Percentiles rank a stretch among this genome's conserved stretches.
Conservation (phyloP, 2,329 filamentous ascomycete species). For the Erysiphe pulchra region DNA sequence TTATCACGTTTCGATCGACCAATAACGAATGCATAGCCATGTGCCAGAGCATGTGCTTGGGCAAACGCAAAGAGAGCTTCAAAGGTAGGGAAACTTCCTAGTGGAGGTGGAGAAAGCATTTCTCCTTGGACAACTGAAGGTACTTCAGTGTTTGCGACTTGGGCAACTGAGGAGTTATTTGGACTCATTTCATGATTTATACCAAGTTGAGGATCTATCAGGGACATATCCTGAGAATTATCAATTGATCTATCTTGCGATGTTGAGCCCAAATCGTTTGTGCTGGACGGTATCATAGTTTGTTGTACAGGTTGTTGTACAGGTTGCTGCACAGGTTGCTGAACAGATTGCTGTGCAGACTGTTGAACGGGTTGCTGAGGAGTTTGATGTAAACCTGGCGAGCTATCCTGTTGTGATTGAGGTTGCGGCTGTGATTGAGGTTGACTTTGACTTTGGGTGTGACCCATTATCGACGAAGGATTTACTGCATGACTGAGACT, state of each 20-base stretch:
- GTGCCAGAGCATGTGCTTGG: constrained; percentile 36
- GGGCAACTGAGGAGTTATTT: constrained; percentile 5
- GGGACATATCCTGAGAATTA: constrained; percentile 10
- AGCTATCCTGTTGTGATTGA: constrained; percentile 5
- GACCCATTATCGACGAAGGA: constrained; percentile 6
- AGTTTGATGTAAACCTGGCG: constrained; percentile 9
- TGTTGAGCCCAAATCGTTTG: constrained; percentile 4
- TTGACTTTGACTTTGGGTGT: constrained; percentile 6
- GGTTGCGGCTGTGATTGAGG: not conserved
- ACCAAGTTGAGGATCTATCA: constrained; percentile 13
- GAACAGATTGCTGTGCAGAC: not conserved
- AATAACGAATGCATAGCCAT: constrained; percentile 43
- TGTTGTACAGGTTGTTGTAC: constrained; percentile 3
- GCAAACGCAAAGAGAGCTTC: constrained; percentile 39
- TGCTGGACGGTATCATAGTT: constrained; percentile 9
- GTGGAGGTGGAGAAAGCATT: constrained; percentile 22
- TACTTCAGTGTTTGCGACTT: not conserved
- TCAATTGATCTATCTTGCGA: constrained; percentile 8
- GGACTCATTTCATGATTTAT: constrained; percentile 10
- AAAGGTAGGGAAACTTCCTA: constrained; percentile 36
- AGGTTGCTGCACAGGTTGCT: not conserved
- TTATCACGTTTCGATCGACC: constrained; percentile 38
- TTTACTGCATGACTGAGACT: constrained; percentile 12
- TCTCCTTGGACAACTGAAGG: constrained; percentile 7
- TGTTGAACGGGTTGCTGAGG: not conserved